Base-by-base conservation (phyloP, 202 grass and related monocot genomes). In the Dendrocalamus latiflorus region DNA sequence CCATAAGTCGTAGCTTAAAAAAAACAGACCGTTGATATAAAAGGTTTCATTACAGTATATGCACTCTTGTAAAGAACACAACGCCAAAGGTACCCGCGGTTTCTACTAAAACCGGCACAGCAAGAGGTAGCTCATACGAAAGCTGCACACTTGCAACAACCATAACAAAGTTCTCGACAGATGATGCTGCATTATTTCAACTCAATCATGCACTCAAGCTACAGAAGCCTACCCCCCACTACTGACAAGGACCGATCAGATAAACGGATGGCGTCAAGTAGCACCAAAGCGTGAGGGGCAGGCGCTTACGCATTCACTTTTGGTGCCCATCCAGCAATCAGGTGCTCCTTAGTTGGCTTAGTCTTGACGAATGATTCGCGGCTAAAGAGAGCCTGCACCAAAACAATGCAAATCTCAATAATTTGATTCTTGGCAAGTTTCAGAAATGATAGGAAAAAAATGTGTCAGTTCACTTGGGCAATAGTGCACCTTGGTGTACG, bases 301-400 rank as follows among this genome's bases (percentile, higher is more conserved):
- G 65, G 36, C 2, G 12, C 50, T 82, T 68, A 89, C 15, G 83
- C 68, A 57, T 90, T 91, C 51, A 93, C 82, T 65, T 97, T 94
- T 17, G 92, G 83, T 15, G 81, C 88, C 94, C 92, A 97, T 72
- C 90, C 84, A 0, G 90, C 92, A 55, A 94, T 88, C 84, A 97
- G 70, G 68, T 91, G 60, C 84, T 97, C 92, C 67, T 84, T 89
- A 9, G 86, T 22, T 62, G 92, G 42, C 83, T 97, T 97, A 8
- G 92, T 97, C 86, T 94, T 97, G 14, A 70, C 18, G 33, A 97
- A 97, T 2, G 94, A 94, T 61, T 94, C 92, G 6, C 86, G 71
- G 50, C 70, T 91, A 79, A 97, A 94, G 25, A 97, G 84, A 50
- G 86, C 78, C 94, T 94, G 91, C 30, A 8, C 81, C 16, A 26